Evolutionary conservation across 2,329 filamentous ascomycete genomes (phyloP).

Genomic region (Aureobasidium subglaciale): DNA sequence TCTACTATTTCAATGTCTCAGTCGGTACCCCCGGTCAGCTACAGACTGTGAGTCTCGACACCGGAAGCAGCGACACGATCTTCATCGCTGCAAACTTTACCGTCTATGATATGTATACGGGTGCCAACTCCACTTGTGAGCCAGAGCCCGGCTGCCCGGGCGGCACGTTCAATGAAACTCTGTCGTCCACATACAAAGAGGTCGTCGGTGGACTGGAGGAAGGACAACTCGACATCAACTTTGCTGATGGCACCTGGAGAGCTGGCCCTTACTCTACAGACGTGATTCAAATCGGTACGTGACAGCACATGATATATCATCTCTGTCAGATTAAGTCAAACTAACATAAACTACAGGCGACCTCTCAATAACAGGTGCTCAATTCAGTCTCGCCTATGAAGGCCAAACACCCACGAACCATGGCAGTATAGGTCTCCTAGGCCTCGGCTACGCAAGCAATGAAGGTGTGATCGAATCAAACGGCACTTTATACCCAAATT

Average conservation of each 20-base stretch:
- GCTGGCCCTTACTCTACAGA: constrained; percentile 26
- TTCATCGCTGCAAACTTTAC: constrained; percentile 24
- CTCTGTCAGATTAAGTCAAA: too few relatives aligned
- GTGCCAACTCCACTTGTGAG: too few relatives aligned
- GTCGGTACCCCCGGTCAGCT: constrained; percentile 29
- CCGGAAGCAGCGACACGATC: constrained; percentile 29
- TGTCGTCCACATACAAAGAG: constrained; percentile 24
- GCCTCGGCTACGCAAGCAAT: constrained; percentile 26
- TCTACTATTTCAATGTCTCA: constrained; percentile 18
- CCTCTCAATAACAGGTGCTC: too few relatives aligned
- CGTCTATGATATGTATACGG: constrained; percentile 20
- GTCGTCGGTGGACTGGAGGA: constrained; percentile 20
- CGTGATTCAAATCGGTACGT: constrained; percentile 17
- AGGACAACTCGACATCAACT: too few relatives aligned
- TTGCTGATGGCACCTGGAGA: too few relatives aligned
- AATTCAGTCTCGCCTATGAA: constrained; percentile 27
- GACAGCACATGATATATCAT: too few relatives aligned
- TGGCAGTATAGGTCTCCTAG: constrained; percentile 27
- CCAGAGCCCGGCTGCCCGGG: constrained; percentile 25
- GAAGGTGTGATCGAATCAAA: constrained; percentile 17
- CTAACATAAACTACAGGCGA: too few relatives aligned
- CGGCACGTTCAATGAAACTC: constrained; percentile 24
- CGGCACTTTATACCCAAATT: constrained; percentile 19
- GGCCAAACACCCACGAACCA: constrained; percentile 4
- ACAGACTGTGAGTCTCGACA: constrained; percentile 29